phyloP scores from a whole-genome alignment of 169 alveolate species.

The Plasmodium cynomolgi region DNA sequence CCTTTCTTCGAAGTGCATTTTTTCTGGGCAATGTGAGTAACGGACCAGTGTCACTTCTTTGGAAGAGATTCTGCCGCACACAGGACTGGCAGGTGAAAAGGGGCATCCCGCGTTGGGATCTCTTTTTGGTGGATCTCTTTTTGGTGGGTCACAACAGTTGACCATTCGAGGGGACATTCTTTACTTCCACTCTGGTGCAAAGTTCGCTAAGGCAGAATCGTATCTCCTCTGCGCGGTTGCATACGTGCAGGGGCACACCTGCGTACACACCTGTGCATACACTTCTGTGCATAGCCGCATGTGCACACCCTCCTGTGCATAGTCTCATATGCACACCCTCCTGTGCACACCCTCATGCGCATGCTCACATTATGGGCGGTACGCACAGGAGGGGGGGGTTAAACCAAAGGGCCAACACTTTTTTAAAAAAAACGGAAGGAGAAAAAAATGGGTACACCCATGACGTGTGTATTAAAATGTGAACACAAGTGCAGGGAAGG shows the following conservation, averaged over 20 bases:
- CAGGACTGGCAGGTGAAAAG: not conserved
- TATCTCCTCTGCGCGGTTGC: not conserved
- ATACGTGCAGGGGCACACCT: not conserved
- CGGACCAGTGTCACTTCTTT: not conserved
- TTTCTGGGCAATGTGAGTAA: not conserved
- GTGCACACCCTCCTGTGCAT: too few relatives aligned
- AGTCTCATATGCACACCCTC: not conserved
- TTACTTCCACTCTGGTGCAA: not conserved
- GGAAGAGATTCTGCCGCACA: not conserved
- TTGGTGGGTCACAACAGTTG: not conserved
- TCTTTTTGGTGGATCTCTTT: not conserved
- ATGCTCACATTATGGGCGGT: not conserved
- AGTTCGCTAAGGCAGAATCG: not conserved
- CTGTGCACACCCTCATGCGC: not conserved
- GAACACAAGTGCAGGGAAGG: not conserved
- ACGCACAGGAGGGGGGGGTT: not conserved
- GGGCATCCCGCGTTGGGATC: not conserved
- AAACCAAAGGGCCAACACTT: not conserved
- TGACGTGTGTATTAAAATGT: not conserved
- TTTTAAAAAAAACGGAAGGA: not conserved
- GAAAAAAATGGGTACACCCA: not conserved
- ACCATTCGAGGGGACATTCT: not conserved
- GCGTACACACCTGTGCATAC: not conserved
- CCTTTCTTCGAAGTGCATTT: not conserved
- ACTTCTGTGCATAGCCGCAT: too few relatives aligned